Evolutionary conservation across 208 protist genomes (phyloP).

Genomic region (Naegleria gruberi): DNA sequence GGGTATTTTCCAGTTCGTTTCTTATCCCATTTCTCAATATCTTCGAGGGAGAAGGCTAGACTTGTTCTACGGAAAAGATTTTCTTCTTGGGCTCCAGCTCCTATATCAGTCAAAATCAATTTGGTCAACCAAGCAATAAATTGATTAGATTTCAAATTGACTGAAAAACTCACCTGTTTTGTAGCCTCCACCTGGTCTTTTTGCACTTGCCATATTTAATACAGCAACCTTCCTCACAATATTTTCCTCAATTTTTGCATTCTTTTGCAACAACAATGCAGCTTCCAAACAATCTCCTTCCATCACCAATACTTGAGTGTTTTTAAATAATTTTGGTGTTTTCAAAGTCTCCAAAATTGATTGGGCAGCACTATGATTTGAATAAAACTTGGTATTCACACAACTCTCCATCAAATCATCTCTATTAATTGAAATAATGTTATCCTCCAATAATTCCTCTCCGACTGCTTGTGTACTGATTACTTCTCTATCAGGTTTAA

Average conservation of each 20-base stretch:
- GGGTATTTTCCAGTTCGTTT: not conserved
- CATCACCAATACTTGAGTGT: not conserved
- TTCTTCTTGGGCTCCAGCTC: slow-evolving; percentile 30
- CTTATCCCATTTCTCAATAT: not conserved
- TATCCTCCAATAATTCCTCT: not conserved
- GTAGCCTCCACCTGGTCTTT: slow-evolving; percentile 20
- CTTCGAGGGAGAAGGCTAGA: not conserved
- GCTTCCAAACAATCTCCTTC: slow-evolving; percentile 4
- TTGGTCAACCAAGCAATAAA: no score
- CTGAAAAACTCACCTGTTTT: no score
- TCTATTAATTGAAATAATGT: not conserved
- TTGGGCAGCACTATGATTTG: not conserved
- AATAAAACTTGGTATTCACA: not conserved
- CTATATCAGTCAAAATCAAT: no score
- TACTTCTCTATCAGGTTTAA: no score
- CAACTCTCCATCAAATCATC: not conserved
- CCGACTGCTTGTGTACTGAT: no score
- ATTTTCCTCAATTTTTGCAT: not conserved
- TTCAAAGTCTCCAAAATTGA: not conserved
- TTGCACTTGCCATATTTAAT: slow-evolving; percentile 24
- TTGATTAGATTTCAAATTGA: no score
- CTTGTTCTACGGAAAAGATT: slow-evolving; percentile 26
- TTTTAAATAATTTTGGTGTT: not conserved
- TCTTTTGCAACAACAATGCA: not conserved
- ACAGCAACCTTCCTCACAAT: not conserved